Percentiles rank a stretch among this genome's conserved stretches.
phyloP scores from a whole-genome alignment of 805 yeast species.

The Wickerhamiella cacticola region DNA sequence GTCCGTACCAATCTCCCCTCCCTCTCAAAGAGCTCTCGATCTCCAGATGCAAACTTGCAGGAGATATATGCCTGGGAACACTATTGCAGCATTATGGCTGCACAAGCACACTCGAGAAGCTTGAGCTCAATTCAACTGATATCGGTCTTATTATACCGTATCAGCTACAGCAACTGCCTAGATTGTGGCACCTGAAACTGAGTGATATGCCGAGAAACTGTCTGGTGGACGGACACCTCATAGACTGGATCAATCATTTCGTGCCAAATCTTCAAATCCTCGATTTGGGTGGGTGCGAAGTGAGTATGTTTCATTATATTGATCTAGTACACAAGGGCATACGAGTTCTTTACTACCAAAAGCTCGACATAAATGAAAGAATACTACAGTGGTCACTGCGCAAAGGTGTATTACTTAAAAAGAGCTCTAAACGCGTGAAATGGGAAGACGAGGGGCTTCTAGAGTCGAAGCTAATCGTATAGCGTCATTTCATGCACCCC shows the following conservation, averaged over 20 bases:
- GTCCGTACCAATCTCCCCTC: not conserved
- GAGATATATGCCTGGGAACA: not conserved
- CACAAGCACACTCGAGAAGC: not conserved
- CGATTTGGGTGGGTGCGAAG: not conserved
- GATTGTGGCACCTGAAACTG: not conserved
- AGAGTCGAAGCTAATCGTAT: too few relatives aligned
- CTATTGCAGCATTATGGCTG: not conserved
- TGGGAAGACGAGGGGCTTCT: too few relatives aligned
- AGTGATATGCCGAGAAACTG: not conserved
- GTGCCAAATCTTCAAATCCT: not conserved
- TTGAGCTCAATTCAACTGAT: not conserved
- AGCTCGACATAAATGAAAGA: not conserved
- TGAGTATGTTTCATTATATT: not conserved
- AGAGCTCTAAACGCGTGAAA: too few relatives aligned
- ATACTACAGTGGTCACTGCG: not conserved
- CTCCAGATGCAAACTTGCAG: not conserved
- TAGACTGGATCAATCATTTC: slow-evolving; percentile 4
- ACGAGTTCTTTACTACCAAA: not conserved
- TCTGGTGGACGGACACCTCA: not conserved
- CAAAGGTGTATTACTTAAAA: not conserved
- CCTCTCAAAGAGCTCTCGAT: not conserved
- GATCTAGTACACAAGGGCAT: not conserved
- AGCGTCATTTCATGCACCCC: too few relatives aligned
- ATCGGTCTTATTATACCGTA: not conserved
- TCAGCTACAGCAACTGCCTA: not conserved